Evolutionary conservation across 2,329 filamentous ascomycete species (phyloP), one percentile per base, ranked within the genome.

Genomic region (Fulvia fulva): DNA sequence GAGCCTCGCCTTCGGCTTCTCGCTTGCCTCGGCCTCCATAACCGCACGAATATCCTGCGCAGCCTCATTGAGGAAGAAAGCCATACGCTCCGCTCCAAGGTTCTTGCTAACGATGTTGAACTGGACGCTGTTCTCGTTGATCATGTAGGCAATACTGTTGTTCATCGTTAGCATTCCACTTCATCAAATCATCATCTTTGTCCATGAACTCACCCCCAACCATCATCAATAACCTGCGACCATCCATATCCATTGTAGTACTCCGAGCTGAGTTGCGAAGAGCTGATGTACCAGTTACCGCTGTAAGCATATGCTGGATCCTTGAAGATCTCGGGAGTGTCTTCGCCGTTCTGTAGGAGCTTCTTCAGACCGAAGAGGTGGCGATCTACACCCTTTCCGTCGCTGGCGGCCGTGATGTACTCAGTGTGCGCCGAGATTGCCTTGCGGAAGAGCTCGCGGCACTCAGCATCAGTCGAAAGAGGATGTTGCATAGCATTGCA

Each of bases 231-330:
- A 53, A 99, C 94, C 80, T 99, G 93, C 72, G 89, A 94, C 94
- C 94, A 99, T 47, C 94, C 94, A 76, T 99, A 99, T 23, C 95
- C 94, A 74, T 99, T 99, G 78, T 97, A 99, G 81, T 90, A 97
- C 80, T 99, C 95, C 32, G 88, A 92, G 77, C 89, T 94, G 73
- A 99, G 80, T 79, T 99, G 95, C 61, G 86, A 91, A 26, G 87
- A 91, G 26, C 88, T 93, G 59, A 99, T 81, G 77, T 86, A 96
- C 94, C 94, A 99, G 14, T 87, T 91, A 70, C 83, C 80, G 59
- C 87, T 92, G 80, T 97, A 99, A 3, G 77, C 73, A 74, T 83
- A 97, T 2, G 92, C 88, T 0, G 92, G 90, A 73, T 99, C 94
- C 72, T 88, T 83, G 80, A 89, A 99, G 60, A 99, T 83, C 21